phyloP scores from a whole-genome alignment of 2,329 filamentous ascomycete genomes.

The Shiraia sp. region DNA sequence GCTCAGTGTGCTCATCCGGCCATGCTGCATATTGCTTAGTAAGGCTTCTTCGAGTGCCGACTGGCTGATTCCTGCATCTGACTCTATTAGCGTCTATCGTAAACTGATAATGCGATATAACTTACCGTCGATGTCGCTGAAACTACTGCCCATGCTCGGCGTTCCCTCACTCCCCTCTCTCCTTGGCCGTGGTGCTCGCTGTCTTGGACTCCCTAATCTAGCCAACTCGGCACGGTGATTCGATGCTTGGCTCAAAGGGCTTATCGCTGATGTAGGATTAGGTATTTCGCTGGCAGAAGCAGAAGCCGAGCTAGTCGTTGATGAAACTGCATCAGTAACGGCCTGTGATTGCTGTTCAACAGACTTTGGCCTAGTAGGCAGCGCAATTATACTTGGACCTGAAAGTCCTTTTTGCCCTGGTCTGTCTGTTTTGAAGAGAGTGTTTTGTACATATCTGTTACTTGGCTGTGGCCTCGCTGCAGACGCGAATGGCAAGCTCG shows the following conservation, averaged over 20 bases:
- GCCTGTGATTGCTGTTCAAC: slow-evolving; percentile 24
- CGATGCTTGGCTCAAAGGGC: slow-evolving; percentile 49
- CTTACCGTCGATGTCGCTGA: slow-evolving; percentile 78
- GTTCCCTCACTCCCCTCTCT: slow-evolving; percentile 42
- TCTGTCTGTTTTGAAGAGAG: slow-evolving; percentile 3
- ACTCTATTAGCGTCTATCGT: slow-evolving; percentile 6
- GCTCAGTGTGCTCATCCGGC: slow-evolving; percentile 69
- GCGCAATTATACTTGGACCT: slow-evolving; percentile 5
- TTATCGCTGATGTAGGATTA: slow-evolving; percentile 20
- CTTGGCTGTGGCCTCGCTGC: slow-evolving; percentile 9
- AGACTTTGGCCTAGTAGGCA: slow-evolving; percentile 13
- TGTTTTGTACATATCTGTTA: slow-evolving; percentile 13
- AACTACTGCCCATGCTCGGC: slow-evolving; percentile 68
- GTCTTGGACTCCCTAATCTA: slow-evolving; percentile 58
- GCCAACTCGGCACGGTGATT: slow-evolving; percentile 63
- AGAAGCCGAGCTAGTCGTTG: slow-evolving; percentile 53
- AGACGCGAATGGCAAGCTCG: slow-evolving; percentile 51
- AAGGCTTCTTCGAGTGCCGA: slow-evolving; percentile 79
- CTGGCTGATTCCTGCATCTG: slow-evolving; percentile 79
- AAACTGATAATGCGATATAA: slow-evolving; percentile 1
- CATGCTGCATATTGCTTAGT: slow-evolving; percentile 71
- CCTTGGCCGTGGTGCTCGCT: slow-evolving; percentile 15
- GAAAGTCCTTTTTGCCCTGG: slow-evolving; percentile 13
- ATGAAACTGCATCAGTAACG: slow-evolving; percentile 49
- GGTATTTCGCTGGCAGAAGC: slow-evolving; percentile 37